Percentiles rank a stretch among this genome's conserved stretches.
phyloP scores from a whole-genome alignment of 1,284 basidiomycete genomes.

The Rhodotorula sp. region DNA sequence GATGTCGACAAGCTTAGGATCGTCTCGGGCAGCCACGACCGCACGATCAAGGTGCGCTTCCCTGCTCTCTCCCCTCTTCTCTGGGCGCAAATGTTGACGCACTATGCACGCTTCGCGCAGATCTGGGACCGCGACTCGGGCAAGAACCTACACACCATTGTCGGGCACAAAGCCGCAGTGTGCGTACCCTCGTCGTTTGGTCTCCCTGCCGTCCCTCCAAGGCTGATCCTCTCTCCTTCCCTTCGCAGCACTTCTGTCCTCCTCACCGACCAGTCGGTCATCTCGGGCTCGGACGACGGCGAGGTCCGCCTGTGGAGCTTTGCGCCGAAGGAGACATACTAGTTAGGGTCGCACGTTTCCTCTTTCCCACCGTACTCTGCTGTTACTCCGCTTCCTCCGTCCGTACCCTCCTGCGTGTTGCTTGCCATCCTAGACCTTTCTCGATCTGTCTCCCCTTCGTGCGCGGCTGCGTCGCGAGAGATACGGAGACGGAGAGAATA shows the following conservation, averaged over 20 bases:
- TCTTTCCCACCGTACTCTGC: background rate
- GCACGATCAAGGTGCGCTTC: slow-evolving; percentile 70
- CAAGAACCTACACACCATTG: slow-evolving; percentile 82
- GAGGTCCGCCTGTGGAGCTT: slow-evolving; percentile 59
- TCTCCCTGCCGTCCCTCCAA: too few relatives aligned
- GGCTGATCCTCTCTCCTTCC: background rate
- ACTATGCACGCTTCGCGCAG: slow-evolving; percentile 49
- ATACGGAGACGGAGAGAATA: too few relatives aligned
- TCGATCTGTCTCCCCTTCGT: background rate
- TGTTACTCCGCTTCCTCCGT: background rate
- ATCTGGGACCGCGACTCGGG: slow-evolving; percentile 94
- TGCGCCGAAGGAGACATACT: slow-evolving; percentile 7
- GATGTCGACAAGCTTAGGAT: slow-evolving; percentile 89
- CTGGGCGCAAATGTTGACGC: background rate
- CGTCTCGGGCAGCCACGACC: slow-evolving; percentile 88
- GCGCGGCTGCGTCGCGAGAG: background rate
- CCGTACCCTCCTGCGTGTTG: background rate
- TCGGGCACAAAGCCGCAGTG: slow-evolving; percentile 84
- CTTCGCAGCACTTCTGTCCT: slow-evolving; percentile 75
- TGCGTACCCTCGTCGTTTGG: background rate
- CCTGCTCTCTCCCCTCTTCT: background rate
- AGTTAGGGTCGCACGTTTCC: background rate
- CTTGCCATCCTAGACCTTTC: background rate
- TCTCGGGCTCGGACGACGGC: slow-evolving; percentile 89
- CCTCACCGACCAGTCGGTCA: slow-evolving; percentile 91